Evolutionary conservation across 2,329 filamentous ascomycete species (phyloP).

Genomic region (Botryosphaeria dothidea): DNA sequence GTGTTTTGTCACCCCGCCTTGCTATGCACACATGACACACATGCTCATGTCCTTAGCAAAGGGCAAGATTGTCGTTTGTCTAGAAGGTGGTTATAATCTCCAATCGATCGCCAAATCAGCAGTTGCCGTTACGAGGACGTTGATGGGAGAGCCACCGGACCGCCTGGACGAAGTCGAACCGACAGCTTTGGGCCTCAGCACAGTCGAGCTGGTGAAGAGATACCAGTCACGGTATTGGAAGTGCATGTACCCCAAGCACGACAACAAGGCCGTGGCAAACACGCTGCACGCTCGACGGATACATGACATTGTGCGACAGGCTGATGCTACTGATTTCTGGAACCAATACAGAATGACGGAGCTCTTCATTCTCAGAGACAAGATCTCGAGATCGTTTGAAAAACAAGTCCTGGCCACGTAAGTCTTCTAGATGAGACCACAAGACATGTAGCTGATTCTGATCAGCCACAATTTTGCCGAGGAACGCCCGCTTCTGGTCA

Average conservation of each 20-base stretch:
- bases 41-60: conserved; percentile 95
- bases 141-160: conserved; percentile 92
- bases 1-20: conserved; percentile 86
- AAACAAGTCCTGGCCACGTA: conserved; percentile 82
- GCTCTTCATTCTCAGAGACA: conserved; percentile 74
- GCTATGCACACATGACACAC: conserved; percentile 98
- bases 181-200: conserved; percentile 41
- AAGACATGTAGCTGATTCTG: conserved; percentile 18
- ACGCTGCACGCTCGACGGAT: conserved; percentile 59
- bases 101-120: conserved; percentile 90
- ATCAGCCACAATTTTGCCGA: conserved; percentile 63
- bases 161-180: conserved; percentile 46
- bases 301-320: conserved; percentile 77
- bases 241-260: conserved; percentile 72
- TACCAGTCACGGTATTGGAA: conserved; percentile 76
- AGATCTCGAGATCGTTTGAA: conserved; percentile 74
- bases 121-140: conserved; percentile 82
- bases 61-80: conserved; percentile 86
- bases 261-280: conserved; percentile 32
- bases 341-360: conserved; percentile 76
- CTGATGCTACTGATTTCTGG: conserved; percentile 71
- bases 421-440: conserved; percentile 28
- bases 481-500: conserved; percentile 71
- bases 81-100: conserved; percentile 96
- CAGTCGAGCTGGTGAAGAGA: conserved; percentile 58